Evolutionary conservation across 345 rosid genomes (phyloP).

Genomic region (Melaleuca alternifolia): DNA sequence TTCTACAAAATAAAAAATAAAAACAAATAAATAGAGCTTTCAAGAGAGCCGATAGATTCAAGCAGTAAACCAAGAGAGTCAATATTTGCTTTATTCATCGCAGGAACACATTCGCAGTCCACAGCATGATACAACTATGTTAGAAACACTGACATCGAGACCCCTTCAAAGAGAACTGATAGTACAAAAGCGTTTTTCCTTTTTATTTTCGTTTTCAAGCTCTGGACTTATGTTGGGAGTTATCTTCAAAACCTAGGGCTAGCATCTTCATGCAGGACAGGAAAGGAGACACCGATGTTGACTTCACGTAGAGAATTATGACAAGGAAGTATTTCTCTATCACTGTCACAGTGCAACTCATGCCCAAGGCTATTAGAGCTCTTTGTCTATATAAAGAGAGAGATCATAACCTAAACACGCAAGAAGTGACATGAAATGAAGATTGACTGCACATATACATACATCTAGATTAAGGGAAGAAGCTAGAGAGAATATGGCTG

Average conservation of each 20-base stretch:
- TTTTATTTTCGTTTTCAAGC: background rate
- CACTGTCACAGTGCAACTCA: background rate
- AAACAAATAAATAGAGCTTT: background rate
- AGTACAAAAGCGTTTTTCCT: background rate
- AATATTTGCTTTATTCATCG: background rate
- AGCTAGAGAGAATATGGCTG: background rate
- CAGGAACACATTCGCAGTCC: background rate
- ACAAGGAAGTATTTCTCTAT: background rate
- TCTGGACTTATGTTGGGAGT: background rate
- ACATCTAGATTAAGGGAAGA: background rate
- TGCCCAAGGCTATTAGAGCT: background rate
- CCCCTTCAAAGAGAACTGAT: background rate
- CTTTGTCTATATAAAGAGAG: background rate
- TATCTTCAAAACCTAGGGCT: background rate
- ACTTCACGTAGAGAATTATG: background rate
- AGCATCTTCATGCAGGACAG: conserved; percentile 1
- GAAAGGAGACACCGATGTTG: conserved; percentile 8
- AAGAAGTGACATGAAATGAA: background rate
- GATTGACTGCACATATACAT: background rate
- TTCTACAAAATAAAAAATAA: background rate
- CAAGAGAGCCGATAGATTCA: background rate
- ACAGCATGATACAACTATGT: background rate
- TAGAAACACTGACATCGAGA: background rate
- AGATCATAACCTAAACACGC: background rate
- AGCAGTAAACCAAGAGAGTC: background rate